A percentile compares a stretch with the other conserved stretches of the same genome.
Conservation (phyloP, 208 protist species). For the Wallacemonas sp. region DNA sequence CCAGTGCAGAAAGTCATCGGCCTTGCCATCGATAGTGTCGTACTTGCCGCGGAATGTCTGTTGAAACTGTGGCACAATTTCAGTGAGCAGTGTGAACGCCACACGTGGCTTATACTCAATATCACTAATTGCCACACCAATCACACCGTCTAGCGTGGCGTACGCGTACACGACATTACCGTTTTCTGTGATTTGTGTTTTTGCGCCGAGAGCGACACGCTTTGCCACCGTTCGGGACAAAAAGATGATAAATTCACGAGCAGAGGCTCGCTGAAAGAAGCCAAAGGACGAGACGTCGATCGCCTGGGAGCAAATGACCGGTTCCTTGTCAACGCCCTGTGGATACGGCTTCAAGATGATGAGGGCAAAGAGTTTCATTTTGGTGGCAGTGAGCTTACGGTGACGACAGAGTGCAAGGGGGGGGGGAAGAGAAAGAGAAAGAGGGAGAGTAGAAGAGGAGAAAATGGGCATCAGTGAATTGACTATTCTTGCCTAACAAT, state of each 20-base stretch:
- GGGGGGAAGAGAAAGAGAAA: not conserved
- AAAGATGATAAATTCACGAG: conserved; percentile 86
- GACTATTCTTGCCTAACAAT: no score
- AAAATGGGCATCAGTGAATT: not conserved
- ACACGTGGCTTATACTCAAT: conserved; percentile 87
- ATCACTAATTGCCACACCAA: conserved; percentile 80
- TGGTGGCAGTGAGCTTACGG: no score
- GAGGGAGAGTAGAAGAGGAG: not conserved
- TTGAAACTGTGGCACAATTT: conserved; percentile 72
- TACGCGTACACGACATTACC: conserved; percentile 79
- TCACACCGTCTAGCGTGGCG: conserved; percentile 70
- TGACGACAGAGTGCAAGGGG: no score
- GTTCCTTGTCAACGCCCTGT: conserved; percentile 54
- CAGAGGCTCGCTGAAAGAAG: conserved; percentile 85
- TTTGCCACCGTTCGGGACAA: conserved; percentile 82
- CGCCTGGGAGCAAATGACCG: conserved; percentile 75
- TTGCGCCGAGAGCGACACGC: conserved; percentile 56
- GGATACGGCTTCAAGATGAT: conserved; percentile 63
- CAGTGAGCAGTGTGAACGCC: conserved; percentile 82
- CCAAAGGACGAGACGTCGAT: conserved; percentile 88
- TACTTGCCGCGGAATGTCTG: conserved; percentile 89
- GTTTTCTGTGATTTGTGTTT: conserved; percentile 84
- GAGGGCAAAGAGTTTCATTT: conserved; percentile 82
- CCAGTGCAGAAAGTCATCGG: conserved; percentile 83
- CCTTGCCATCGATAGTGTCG: conserved; percentile 41